Evolutionary conservation across 768 basidiomycete species (phyloP), one percentile per base, ranked within the genome.

Genomic region (Russula olivacea): DNA sequence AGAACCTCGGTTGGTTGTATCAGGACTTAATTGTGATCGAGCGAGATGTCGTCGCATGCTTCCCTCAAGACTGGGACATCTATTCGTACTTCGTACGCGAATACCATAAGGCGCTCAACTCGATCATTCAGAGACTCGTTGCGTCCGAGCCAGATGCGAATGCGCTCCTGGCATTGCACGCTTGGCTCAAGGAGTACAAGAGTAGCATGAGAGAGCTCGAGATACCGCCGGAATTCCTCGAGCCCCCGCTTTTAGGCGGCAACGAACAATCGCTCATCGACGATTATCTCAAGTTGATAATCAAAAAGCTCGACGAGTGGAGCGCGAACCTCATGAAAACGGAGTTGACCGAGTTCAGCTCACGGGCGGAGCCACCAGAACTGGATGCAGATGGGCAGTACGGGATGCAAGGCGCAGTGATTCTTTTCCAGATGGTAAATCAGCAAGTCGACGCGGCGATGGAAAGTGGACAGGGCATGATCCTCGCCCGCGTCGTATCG

Each of bases 391-490:
- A 98, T 63, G 93, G 92, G 15, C 78, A 89, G 65, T 98, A 98
- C 71, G 91, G 91, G 21, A 89, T 87, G 64, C 91, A 97, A 71
- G 75, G 95, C 48, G 88, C 95, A 19, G 85, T 96, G 56, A 97
- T 98, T 70, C 79, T 99, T 64, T 98, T 98, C 81, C 91, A 97
- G 75, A 94, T 98, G 89, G 88, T 98, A 68, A 98, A 95, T 74
- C 93, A 96, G 74, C 96, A 98, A 74, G 82, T 93, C 61, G 96
- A 98, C 71, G 81, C 93, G 17, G 95, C 95, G 10, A 88, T 89
- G 66, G 97, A 98, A 73, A 98, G 94, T 68, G 91, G 92, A 7
- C 97, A 98, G 72, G 94, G 93, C 38, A 85, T 89, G 1, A 96
- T 98, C 65, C 83, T 99, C 38, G 86, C 93, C 19, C 86, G 89